phyloP scores from a whole-genome alignment of 2,329 filamentous ascomycete species.

The Metarhizium sp. region DNA sequence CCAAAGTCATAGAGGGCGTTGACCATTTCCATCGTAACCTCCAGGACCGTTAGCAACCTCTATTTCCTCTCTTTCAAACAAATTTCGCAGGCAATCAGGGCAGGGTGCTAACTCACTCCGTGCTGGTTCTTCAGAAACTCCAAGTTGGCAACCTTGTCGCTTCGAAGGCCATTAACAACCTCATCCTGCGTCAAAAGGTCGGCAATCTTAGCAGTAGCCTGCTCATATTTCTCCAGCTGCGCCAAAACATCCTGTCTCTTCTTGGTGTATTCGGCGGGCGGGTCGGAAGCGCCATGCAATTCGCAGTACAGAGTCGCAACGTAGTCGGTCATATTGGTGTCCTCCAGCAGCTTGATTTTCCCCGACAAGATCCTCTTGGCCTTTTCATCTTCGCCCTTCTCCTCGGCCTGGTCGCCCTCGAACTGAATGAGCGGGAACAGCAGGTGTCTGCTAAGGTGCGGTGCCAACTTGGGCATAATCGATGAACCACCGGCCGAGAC shows the following conservation, averaged over 20 bases:
- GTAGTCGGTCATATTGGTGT: constrained; percentile 99
- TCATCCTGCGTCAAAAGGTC: constrained; percentile 80
- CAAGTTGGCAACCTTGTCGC: constrained; percentile 98
- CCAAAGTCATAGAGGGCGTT: constrained; percentile 93
- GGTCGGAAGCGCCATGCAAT: constrained; percentile 67
- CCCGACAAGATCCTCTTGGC: constrained; percentile 67
- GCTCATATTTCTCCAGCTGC: constrained; percentile 72
- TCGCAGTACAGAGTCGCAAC: constrained; percentile 87
- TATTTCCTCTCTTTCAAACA: too few relatives aligned
- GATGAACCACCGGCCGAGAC: constrained; percentile 60
- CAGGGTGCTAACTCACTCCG: constrained; percentile 47
- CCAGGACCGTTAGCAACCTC: constrained; percentile 5
- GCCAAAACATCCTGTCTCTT: constrained; percentile 84
- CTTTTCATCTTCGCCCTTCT: constrained; percentile 50
- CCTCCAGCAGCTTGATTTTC: constrained; percentile 89
- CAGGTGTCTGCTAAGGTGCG: constrained; percentile 88
- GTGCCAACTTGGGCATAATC: constrained; percentile 81
- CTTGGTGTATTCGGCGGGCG: constrained; percentile 76
- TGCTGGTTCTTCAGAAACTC: constrained; percentile 96
- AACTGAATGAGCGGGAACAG: constrained; percentile 97
- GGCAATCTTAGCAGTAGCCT: constrained; percentile 81
- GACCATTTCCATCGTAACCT: constrained; percentile 91
- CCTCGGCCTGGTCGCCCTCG: constrained; percentile 70
- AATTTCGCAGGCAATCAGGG: not conserved
- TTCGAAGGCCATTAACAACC: constrained; percentile 82